A percentile compares a stretch with the other conserved stretches of the same genome.
phyloP scores from a whole-genome alignment of 352 stramenopile species.

The Lagenidium giganteum region DNA sequence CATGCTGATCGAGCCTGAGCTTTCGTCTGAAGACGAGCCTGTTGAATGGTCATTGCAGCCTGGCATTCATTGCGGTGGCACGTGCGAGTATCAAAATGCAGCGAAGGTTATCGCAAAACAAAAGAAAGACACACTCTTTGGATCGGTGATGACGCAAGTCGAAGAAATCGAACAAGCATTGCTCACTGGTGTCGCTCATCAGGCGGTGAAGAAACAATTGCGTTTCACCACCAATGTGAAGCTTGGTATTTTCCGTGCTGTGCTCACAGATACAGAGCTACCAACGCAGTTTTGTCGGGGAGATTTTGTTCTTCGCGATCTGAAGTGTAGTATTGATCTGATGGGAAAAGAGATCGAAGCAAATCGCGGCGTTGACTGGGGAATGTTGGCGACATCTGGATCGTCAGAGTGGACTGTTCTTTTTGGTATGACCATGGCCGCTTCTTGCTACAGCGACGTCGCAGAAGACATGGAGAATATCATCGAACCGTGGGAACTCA shows the following conservation, averaged over 20 bases:
- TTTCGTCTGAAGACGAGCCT: constrained; percentile 28
- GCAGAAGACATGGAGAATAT: constrained; percentile 66
- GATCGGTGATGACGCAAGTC: constrained; percentile 36
- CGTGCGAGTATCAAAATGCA: constrained; percentile 66
- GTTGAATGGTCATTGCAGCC: constrained; percentile 52
- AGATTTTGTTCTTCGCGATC: constrained; percentile 56
- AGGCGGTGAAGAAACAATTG: constrained; percentile 47
- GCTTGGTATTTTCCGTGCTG: constrained; percentile 55
- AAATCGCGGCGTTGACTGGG: constrained; percentile 43
- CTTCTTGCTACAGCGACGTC: constrained; percentile 67
- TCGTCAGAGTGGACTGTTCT: constrained; percentile 54
- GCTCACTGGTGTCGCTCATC: constrained; percentile 37
- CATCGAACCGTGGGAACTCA: constrained; percentile 66
- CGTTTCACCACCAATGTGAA: constrained; percentile 53
- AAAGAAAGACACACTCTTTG: constrained; percentile 64
- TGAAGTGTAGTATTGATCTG: constrained; percentile 56
- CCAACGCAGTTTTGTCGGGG: constrained; percentile 47
- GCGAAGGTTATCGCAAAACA: constrained; percentile 59
- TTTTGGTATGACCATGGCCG: constrained; percentile 60
- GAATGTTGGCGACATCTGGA: constrained; percentile 38
- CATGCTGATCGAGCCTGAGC: constrained; percentile 36
- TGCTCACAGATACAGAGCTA: constrained; percentile 53
- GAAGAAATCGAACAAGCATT: constrained; percentile 49
- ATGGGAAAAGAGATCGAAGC: constrained; percentile 50
- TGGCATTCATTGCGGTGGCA: constrained; percentile 57